These are phyloP conservation scores for Tillandsia leiboldiana DNA, from an alignment of 176 grass and related monocot genomes.

Conservation along the genomic window DNA sequence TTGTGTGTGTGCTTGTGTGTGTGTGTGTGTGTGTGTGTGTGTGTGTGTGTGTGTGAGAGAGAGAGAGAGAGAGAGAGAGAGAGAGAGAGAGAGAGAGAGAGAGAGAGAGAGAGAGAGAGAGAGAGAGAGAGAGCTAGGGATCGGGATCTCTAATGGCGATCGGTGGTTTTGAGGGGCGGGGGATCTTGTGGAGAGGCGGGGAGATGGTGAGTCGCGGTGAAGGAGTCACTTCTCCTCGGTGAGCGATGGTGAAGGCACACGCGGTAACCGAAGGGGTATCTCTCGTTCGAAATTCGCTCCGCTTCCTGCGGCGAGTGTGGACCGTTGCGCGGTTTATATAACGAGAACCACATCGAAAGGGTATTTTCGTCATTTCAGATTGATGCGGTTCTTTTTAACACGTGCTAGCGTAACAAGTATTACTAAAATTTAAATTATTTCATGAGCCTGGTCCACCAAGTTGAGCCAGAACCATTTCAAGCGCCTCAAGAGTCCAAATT, in stretches of 20 bases:
- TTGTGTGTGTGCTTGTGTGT: too few species aligned
- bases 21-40: too few species aligned
- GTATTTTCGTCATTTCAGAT: neutral
- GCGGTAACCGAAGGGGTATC: neutral
- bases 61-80: conserved; percentile 13
- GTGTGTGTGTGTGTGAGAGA: neutral
- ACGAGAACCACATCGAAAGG: neutral
- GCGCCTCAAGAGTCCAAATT: too few species aligned
- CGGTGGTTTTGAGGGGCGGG: neutral
- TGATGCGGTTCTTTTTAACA: neutral
- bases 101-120: conserved; percentile 10
- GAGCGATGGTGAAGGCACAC: neutral
- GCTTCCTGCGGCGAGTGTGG: neutral
- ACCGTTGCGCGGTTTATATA: neutral
- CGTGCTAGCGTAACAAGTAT: neutral
- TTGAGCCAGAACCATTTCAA: too few species aligned
- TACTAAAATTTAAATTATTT: too few species aligned
- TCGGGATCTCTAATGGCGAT: neutral
- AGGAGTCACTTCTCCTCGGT: neutral
- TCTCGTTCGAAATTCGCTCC: neutral
- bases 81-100: conserved; percentile 1
- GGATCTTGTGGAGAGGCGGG: neutral
- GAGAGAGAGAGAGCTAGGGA: conserved; percentile 16
- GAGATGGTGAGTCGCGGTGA: too few species aligned
- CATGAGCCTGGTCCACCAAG: too few species aligned